Evolutionary conservation across 2,329 filamentous ascomycete species (phyloP).

Genomic region (Gnomoniopsis smithogilvyi): DNA sequence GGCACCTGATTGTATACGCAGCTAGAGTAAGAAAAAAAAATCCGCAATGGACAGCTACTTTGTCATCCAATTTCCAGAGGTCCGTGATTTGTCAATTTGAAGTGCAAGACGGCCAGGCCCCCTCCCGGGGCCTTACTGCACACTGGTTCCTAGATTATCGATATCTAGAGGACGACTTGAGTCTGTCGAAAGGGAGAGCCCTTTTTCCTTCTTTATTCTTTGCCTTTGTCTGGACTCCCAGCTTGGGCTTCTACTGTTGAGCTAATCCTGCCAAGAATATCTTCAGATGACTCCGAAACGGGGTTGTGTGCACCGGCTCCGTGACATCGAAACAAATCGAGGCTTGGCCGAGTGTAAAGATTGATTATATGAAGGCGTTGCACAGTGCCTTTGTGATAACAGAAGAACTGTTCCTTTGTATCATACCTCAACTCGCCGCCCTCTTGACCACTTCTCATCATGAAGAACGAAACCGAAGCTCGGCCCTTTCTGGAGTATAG

Average conservation of each 20-base stretch:
- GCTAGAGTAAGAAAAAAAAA: background rate
- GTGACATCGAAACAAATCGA: constrained; percentile 4
- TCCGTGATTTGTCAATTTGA: too few species aligned
- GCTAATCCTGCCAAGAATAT: background rate
- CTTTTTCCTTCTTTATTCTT: background rate
- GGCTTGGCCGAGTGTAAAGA: background rate
- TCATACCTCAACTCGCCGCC: background rate
- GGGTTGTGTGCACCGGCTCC: background rate
- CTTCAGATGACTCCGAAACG: constrained; percentile 14
- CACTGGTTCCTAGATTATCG: too few species aligned
- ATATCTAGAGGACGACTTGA: background rate
- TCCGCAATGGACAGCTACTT: background rate
- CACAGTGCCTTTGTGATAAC: too few species aligned
- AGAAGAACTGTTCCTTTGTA: background rate
- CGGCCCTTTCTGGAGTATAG: constrained; percentile 4
- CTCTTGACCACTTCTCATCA: background rate
- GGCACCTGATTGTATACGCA: background rate
- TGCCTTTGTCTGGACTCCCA: too few species aligned
- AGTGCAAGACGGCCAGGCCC: too few species aligned
- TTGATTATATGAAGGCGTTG: background rate
- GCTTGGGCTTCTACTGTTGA: background rate
- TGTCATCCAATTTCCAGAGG: background rate
- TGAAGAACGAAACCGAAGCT: constrained; percentile 5
- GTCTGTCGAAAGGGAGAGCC: background rate
- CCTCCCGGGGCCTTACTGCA: too few species aligned